A percentile compares a stretch with the other conserved stretches of the same genome.
These are phyloP conservation scores for Ophiostoma ips DNA, from an alignment of 2,329 filamentous ascomycete species.

Conservation along the genomic window DNA sequence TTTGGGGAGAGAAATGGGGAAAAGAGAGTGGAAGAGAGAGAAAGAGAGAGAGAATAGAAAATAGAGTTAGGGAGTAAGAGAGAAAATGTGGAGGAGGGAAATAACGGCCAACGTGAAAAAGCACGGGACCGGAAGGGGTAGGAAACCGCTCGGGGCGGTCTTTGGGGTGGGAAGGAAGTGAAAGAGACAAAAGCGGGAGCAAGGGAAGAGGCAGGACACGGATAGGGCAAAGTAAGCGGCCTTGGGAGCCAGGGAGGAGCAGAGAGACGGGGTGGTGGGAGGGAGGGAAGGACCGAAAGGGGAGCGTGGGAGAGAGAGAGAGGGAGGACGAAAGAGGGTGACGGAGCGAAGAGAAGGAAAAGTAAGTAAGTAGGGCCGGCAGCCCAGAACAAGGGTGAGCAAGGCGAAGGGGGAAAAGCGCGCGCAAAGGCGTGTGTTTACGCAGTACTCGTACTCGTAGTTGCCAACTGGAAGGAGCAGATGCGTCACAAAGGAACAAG, in stretches of 20 bases:
- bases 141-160: neutral
- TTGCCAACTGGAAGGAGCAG: no score
- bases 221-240: no score
- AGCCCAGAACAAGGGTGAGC: neutral
- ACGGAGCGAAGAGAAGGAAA: neutral
- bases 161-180: neutral
- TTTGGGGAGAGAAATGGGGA: neutral
- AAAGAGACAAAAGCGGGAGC: neutral
- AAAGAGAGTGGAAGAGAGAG: neutral
- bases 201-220: neutral
- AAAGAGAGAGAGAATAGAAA: neutral
- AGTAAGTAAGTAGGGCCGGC: neutral
- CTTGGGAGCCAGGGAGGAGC: neutral
- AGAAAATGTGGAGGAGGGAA: neutral
- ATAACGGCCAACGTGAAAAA: conserved; percentile 1
- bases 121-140: neutral
- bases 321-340: neutral
- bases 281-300: neutral
- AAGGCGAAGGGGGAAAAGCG: neutral
- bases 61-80: neutral
- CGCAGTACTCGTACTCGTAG: no score
- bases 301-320: neutral
- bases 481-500: no score
- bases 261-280: neutral
- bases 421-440: no score